Evolutionary conservation across 805 yeast species (phyloP), one percentile per base, ranked within the genome.

Genomic region (Myxozyma geophila): DNA sequence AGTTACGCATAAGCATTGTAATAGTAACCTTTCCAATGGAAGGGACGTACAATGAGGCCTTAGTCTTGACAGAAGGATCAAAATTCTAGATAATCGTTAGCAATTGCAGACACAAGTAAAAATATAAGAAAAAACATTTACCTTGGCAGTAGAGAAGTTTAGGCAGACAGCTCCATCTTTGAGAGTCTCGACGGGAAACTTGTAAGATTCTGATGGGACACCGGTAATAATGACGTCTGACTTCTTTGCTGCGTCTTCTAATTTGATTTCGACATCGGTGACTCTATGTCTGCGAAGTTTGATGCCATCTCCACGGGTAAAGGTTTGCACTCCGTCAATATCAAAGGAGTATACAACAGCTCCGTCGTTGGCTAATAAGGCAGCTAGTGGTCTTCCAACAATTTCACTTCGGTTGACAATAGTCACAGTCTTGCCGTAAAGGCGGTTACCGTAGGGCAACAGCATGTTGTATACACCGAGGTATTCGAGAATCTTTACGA

Each of bases 211-310:
- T 1, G 89, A 82, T 4, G 99, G 99, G 7, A 95, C 99, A 58
- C 99, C 99, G 1, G 99, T 95, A 69, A 95, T 89, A 59, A 95
- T 85, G 19, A 95, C 97, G 75, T 95, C 99, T 12, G 97, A 90
- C 51, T 79, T 81, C 39, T 83, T 80, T 1, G 93, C 88, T 35
- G 88, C 84, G 60, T 86, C 83, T 69, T 88, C 85, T 39, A 92
- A 75, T 0, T 87, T 78, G 47, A 74, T 65, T 12, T 74, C 76
- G 21, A 83, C 76, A 63, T 86, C 89, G 58, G 83, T 83, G 13
- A 92, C 97, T 67, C 87, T 88, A 75, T 95, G 99, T 73, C 92
- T 87, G 61, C 82, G 85, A 71, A 88, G 84, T 73, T 84, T 85
- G 71, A 95, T 80, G 46, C 96, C 96, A 71, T 90, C 96, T 41